Conservation (phyloP, 2,329 filamentous ascomycete genomes). For the Cadophora gregata region DNA sequence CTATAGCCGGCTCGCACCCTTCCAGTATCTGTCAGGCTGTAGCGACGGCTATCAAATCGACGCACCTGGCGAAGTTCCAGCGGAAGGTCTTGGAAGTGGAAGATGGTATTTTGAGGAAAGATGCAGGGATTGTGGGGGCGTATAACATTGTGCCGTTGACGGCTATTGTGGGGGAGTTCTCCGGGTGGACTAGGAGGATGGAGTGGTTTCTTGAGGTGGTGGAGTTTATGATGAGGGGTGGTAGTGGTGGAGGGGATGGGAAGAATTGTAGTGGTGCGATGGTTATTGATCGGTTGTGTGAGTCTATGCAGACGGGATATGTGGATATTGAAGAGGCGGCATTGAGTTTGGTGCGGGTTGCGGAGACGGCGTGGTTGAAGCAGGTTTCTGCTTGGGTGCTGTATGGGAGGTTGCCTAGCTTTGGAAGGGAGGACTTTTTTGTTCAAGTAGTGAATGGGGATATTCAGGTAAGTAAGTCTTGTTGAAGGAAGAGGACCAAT, state of each 20-base stretch:
- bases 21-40: slow-evolving; percentile 89
- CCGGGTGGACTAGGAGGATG: slow-evolving; percentile 83
- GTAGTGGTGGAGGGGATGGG: slow-evolving; percentile 37
- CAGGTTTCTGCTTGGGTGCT: slow-evolving; percentile 90
- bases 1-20: slow-evolving; percentile 72
- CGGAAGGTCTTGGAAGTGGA: slow-evolving; percentile 86
- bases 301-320: slow-evolving; percentile 86
- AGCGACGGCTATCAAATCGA: slow-evolving; percentile 75
- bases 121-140: slow-evolving; percentile 82
- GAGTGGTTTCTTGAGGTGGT: slow-evolving; percentile 83
- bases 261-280: slow-evolving; percentile 67
- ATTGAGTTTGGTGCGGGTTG: slow-evolving; percentile 72
- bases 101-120: slow-evolving; percentile 73
- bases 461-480: slow-evolving; percentile 42
- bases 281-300: slow-evolving; percentile 78
- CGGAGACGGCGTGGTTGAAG: slow-evolving; percentile 90
- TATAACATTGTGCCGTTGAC: slow-evolving; percentile 94
- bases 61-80: slow-evolving; percentile 82
- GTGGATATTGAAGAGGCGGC: slow-evolving; percentile 82
- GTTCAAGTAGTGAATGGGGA: slow-evolving; percentile 57
- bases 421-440: slow-evolving; percentile 87
- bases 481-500: not conserved
- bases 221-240: slow-evolving; percentile 65
- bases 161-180: slow-evolving; percentile 81
- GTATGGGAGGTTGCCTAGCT: slow-evolving; percentile 81